These are phyloP conservation scores for Cryptococcus depauperatus DNA, from an alignment of 1,284 basidiomycete species.

Conservation along the genomic window DNA sequence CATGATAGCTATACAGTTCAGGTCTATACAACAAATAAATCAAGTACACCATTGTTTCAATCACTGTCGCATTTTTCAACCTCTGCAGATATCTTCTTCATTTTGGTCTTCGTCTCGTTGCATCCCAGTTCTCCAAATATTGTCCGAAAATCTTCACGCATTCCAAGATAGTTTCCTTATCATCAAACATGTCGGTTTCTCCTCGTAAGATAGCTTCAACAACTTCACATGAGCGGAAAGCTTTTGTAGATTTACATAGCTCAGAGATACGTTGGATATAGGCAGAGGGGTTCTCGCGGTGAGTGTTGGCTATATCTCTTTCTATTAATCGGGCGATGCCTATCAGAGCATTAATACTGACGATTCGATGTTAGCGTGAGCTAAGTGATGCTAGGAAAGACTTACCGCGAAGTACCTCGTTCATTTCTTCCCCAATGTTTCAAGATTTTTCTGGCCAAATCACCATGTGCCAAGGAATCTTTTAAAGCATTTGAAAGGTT, in stretches of 20 bases:
- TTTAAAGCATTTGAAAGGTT: constrained; percentile 9
- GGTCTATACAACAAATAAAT: too few relatives aligned
- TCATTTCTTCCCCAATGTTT: constrained; percentile 12
- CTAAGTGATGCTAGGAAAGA: not conserved
- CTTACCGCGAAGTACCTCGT: constrained; percentile 4
- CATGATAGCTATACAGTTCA: too few relatives aligned
- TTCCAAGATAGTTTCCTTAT: constrained; percentile 4
- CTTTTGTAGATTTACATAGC: constrained; percentile 11
- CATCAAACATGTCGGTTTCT: constrained; percentile 8
- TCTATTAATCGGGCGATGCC: constrained; percentile 6
- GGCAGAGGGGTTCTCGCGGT: constrained; percentile 8
- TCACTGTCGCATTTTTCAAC: too few relatives aligned
- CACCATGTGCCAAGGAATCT: constrained; percentile 10
- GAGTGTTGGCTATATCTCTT: constrained; percentile 10
- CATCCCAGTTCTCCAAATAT: not conserved
- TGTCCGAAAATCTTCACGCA: constrained; percentile 6
- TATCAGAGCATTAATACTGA: constrained; percentile 4
- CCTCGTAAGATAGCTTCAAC: constrained; percentile 9
- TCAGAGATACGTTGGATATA: constrained; percentile 7
- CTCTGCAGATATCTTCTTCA: too few relatives aligned
- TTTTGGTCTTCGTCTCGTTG: too few relatives aligned
- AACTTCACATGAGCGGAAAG: constrained; percentile 6
- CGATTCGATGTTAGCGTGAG: not conserved
- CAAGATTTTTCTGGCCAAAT: constrained; percentile 8
- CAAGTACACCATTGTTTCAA: too few relatives aligned